Evolutionary conservation across 352 stramenopile species (phyloP).

Genomic region (Phytophthora podocarpi): DNA sequence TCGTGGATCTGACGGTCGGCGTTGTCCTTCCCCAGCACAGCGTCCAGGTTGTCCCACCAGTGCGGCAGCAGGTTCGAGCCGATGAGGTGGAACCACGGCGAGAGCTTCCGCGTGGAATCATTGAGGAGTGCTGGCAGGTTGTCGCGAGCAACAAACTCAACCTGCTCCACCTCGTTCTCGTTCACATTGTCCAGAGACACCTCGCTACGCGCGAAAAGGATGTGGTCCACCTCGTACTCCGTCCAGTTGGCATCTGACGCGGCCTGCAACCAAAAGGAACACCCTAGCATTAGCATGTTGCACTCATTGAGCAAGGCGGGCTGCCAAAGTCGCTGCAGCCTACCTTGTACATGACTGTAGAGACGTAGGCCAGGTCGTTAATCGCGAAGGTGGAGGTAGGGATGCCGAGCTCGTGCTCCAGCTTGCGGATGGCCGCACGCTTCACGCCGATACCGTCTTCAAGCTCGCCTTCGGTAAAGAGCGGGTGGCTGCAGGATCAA

Average conservation of each 20-base stretch:
- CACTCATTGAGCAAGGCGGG: background rate
- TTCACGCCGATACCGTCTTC: constrained; percentile 87
- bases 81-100: constrained; percentile 89
- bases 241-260: constrained; percentile 92
- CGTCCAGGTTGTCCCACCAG: constrained; percentile 79
- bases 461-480: constrained; percentile 92
- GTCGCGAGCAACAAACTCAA: constrained; percentile 89
- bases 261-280: constrained; percentile 37
- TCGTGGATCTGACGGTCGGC: constrained; percentile 62
- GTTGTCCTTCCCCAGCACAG: constrained; percentile 59
- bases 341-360: constrained; percentile 98
- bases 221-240: constrained; percentile 99
- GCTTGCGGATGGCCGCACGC: constrained; percentile 96
- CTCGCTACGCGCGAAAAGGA: constrained; percentile 91
- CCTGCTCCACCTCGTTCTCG: constrained; percentile 92
- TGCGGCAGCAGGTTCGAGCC: constrained; percentile 62
- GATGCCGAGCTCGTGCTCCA: constrained; percentile 99
- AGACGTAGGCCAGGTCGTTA: constrained; percentile 96
- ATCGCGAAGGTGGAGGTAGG: constrained; percentile 72
- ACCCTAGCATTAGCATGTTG: constrained; percentile 17
- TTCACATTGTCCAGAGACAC: constrained; percentile 89
- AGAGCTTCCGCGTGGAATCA: constrained; percentile 65
- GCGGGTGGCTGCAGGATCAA: constrained; percentile 85
- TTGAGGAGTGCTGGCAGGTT: constrained; percentile 57
- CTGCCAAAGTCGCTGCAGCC: constrained; percentile 35